Conservation (phyloP, 768 basidiomycete genomes). For the Dioszegia crocea region DNA sequence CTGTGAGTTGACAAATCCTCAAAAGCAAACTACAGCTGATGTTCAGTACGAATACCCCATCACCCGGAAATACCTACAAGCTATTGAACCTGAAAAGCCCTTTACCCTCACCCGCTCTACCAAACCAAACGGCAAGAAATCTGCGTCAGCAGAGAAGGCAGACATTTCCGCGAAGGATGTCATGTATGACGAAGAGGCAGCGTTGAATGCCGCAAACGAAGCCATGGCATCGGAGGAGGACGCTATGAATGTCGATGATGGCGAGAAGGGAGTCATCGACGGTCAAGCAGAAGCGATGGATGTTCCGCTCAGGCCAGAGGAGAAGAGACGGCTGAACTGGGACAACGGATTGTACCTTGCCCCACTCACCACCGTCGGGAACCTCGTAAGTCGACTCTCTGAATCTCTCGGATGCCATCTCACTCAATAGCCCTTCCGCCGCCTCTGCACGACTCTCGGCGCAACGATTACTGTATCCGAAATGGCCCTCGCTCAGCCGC, state of each 20-base stretch:
- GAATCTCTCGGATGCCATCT: no score
- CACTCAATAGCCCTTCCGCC: slow-evolving; percentile 85
- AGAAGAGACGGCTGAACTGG: slow-evolving; percentile 87
- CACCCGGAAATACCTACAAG: slow-evolving; percentile 28
- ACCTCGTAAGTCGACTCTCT: slow-evolving; percentile 60
- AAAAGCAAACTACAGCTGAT: not conserved
- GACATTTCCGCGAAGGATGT: slow-evolving; percentile 5
- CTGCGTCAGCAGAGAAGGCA: not conserved
- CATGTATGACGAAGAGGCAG: slow-evolving; percentile 31
- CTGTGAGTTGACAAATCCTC: slow-evolving; percentile 54
- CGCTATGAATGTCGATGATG: slow-evolving; percentile 17
- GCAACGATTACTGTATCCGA: slow-evolving; percentile 95
- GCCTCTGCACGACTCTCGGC: slow-evolving; percentile 77
- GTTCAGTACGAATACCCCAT: slow-evolving; percentile 32
- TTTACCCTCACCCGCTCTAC: slow-evolving; percentile 20
- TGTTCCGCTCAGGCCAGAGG: slow-evolving; percentile 63
- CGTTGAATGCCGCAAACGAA: slow-evolving; percentile 13
- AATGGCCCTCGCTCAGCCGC: slow-evolving; percentile 92
- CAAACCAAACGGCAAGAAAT: slow-evolving; percentile 11
- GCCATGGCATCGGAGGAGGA: slow-evolving; percentile 13
- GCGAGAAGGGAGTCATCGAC: slow-evolving; percentile 19
- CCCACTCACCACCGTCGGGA: slow-evolving; percentile 91
- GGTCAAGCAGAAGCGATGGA: slow-evolving; percentile 53
- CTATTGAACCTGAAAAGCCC: slow-evolving; percentile 33
- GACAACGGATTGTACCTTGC: slow-evolving; percentile 75